These are phyloP conservation scores for Neurospora discreta DNA, from an alignment of 495 filamentous ascomycete genomes.

Conservation along the genomic window DNA sequence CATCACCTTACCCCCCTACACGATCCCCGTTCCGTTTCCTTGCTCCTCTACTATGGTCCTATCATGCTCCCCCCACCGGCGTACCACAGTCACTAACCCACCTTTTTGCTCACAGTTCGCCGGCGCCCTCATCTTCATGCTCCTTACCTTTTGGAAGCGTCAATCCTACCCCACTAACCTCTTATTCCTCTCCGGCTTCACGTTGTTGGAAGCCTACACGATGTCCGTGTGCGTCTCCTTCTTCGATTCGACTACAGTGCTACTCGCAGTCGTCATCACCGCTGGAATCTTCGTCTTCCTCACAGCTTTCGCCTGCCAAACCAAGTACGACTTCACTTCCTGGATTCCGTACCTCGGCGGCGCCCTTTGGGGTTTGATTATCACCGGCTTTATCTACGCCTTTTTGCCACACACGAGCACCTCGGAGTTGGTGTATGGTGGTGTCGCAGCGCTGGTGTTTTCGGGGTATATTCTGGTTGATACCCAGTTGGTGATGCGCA, in stretches of 20 bases:
- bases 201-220: conserved; percentile 82
- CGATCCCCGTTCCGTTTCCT: background rate
- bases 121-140: conserved; percentile 69
- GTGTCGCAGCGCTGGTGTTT: conserved; percentile 75
- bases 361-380: conserved; percentile 73
- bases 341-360: conserved; percentile 97
- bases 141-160: conserved; percentile 94
- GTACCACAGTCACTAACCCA: conserved; percentile 1
- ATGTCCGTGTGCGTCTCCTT: conserved; percentile 86
- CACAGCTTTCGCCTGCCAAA: conserved; percentile 92
- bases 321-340: conserved; percentile 92
- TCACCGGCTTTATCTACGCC: conserved; percentile 81
- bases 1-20: background rate
- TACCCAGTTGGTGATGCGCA: conserved; percentile 87
- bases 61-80: background rate
- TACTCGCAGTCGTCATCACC: conserved; percentile 84
- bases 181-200: conserved; percentile 86
- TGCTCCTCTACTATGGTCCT: no score
- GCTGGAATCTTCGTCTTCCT: conserved; percentile 87
- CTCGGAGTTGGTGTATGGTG: conserved; percentile 74
- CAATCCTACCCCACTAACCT: conserved; percentile 94
- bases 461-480: conserved; percentile 90
- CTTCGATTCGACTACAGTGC: conserved; percentile 45
- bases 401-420: conserved; percentile 76
- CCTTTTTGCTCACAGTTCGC: conserved; percentile 36